Percentiles rank a stretch among this genome's conserved stretches.
These are phyloP conservation scores for Mucor circinelloides DNA, from an alignment of 371 early-diverging fungal species.

Conservation along the genomic window DNA sequence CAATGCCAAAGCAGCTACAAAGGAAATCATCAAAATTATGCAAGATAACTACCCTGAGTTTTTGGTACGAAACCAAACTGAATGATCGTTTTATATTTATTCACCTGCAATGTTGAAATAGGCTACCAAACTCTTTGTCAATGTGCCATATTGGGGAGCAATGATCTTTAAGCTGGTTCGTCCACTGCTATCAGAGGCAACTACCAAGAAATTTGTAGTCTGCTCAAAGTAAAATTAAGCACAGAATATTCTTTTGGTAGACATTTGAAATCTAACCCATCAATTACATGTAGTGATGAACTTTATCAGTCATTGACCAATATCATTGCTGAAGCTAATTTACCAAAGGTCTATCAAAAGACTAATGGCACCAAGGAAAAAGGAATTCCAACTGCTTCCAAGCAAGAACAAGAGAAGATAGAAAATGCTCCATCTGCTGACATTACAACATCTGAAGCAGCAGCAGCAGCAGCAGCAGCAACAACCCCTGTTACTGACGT, in stretches of 20 bases:
- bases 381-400: neutral
- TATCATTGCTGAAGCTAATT: slow-evolving; percentile 7
- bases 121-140: slow-evolving; percentile 61
- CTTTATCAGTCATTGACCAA: slow-evolving; percentile 17
- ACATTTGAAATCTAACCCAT: no score
- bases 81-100: neutral
- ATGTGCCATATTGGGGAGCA: slow-evolving; percentile 65
- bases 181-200: slow-evolving; percentile 58
- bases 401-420: neutral
- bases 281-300: slow-evolving; percentile 11
- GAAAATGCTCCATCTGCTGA: neutral
- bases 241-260: neutral
- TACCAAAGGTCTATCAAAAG: slow-evolving; percentile 15
- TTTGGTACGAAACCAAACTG: slow-evolving; percentile 33
- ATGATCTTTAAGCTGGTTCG: slow-evolving; percentile 58
- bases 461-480: neutral
- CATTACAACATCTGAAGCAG: neutral
- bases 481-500: neutral
- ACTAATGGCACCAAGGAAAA: neutral
- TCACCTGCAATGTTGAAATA: neutral
- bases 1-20: slow-evolving; percentile 56
- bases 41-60: slow-evolving; percentile 69
- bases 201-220: slow-evolving; percentile 62
- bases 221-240: slow-evolving; percentile 40
- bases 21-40: slow-evolving; percentile 57